These are phyloP conservation scores for Fusarium bulbicola DNA, from an alignment of 2,329 filamentous ascomycete species.

Conservation along the genomic window DNA sequence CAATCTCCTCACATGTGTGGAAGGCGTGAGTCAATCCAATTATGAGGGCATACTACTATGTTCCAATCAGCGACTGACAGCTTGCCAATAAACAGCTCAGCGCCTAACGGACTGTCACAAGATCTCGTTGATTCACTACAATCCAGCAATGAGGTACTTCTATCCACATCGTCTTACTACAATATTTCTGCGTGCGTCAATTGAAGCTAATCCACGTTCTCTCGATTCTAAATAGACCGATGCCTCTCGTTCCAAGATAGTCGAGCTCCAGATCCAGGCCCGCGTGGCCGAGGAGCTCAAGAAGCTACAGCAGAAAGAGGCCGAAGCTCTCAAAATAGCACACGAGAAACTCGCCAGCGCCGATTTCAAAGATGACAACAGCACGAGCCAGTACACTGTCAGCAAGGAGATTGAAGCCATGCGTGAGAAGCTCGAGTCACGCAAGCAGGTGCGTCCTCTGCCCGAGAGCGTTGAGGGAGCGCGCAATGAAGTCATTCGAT, in stretches of 20 bases:
- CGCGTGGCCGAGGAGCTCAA: constrained; percentile 88
- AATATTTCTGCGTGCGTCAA: neutral
- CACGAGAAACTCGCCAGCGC: constrained; percentile 69
- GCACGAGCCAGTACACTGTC: constrained; percentile 57
- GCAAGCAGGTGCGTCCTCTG: constrained; percentile 72
- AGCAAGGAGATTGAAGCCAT: constrained; percentile 68
- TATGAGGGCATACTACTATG: neutral
- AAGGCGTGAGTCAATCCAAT: constrained; percentile 59
- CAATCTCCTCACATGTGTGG: constrained; percentile 58
- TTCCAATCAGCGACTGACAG: constrained; percentile 33
- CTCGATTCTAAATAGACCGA: constrained; percentile 73
- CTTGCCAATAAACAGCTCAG: constrained; percentile 48
- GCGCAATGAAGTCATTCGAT: constrained; percentile 79
- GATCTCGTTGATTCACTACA: constrained; percentile 85
- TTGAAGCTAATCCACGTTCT: constrained; percentile 22
- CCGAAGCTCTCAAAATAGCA: constrained; percentile 73
- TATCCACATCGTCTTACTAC: neutral
- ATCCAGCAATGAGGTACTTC: constrained; percentile 81
- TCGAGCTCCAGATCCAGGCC: constrained; percentile 88
- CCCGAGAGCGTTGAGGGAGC: constrained; percentile 79
- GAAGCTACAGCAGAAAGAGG: constrained; percentile 76
- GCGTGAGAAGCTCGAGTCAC: constrained; percentile 66
- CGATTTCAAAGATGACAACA: constrained; percentile 46
- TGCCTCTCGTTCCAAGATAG: constrained; percentile 80
- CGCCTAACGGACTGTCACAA: constrained; percentile 72